These are phyloP conservation scores for Dacryopinax primogenitus DNA, from an alignment of 768 basidiomycete genomes.

Conservation along the genomic window DNA sequence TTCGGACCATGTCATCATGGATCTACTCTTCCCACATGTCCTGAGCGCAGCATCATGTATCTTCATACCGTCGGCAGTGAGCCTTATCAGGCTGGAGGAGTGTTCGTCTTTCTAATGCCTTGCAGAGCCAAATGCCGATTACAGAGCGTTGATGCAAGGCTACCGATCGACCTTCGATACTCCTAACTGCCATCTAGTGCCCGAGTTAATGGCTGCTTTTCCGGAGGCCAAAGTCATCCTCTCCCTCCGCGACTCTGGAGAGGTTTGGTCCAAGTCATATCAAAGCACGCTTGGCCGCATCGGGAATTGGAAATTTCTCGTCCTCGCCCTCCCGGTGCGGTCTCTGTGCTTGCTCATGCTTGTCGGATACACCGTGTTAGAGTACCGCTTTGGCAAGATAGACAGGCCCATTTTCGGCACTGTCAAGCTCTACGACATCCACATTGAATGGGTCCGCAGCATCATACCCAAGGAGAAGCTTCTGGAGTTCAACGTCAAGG, in stretches of 20 bases:
- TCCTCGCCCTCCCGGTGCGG: not conserved
- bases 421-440: not conserved
- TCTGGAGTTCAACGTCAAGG: constrained; percentile 5
- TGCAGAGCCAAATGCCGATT: too few species aligned
- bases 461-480: not conserved
- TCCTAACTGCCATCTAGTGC: not conserved
- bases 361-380: not conserved
- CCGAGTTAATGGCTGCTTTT: not conserved
- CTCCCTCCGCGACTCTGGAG: not conserved
- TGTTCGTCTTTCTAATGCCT: not conserved
- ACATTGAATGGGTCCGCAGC: not conserved
- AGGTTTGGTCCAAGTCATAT: not conserved
- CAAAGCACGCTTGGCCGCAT: not conserved
- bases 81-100: not conserved
- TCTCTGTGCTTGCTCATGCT: not conserved
- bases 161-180: not conserved
- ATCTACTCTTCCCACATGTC: not conserved
- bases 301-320: not conserved
- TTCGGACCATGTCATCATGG: constrained; percentile 2
- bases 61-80: not conserved
- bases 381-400: not conserved
- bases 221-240: constrained; percentile 8
- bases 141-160: not conserved
- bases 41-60: not conserved
- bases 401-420: not conserved